Evolutionary conservation across 805 yeast genomes (phyloP), one percentile per base, ranked within the genome.

Genomic region (Pichia californica): DNA sequence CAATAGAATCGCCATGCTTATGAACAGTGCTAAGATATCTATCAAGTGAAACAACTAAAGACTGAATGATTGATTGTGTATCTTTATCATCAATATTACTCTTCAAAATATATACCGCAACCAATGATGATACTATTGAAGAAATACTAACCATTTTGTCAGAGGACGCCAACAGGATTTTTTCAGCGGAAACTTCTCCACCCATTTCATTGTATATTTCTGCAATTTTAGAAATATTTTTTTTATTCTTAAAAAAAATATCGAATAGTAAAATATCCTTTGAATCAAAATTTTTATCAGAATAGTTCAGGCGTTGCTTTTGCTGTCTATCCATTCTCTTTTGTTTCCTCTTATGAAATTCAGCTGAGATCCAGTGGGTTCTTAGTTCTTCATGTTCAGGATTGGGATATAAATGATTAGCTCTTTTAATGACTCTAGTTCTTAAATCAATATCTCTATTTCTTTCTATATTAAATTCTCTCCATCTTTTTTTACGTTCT

Each of bases 361-460:
- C 95, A 3, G 69, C 67, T 30, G 79, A 82, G 29, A 86, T 72
- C 97, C 97, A 91, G 32, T 71, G 67, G 33, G 62, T 59, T 42
- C 69, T 70, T 49, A 77, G 74, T 36, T 73, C 77, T 9, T 66
- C 70, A 10, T 81, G 63, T 7, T 77, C 79, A 0, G 63, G 69
- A 9, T 69, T 73, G 1, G 95, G 93, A 64, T 77, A 88, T 52
- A 82, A 63, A 16, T 63, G 64, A 31, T 66, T 68, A 0, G 97
- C 96, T 32, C 93, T 69, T 51, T 81, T 82, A 50, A 76, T 72
- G 18, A 91, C 81, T 43, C 98, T 69, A 0, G 85, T 77, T 41
- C 95, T 71, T 43, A 91, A 67, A 57, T 91, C 98, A 54, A 87
- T 83, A 59, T 88, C 96, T 65, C 86, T 82, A 61, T 89, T 89